Base-by-base conservation (phyloP, 2,329 filamentous ascomycete genomes). In the Sclerotinia minor region DNA sequence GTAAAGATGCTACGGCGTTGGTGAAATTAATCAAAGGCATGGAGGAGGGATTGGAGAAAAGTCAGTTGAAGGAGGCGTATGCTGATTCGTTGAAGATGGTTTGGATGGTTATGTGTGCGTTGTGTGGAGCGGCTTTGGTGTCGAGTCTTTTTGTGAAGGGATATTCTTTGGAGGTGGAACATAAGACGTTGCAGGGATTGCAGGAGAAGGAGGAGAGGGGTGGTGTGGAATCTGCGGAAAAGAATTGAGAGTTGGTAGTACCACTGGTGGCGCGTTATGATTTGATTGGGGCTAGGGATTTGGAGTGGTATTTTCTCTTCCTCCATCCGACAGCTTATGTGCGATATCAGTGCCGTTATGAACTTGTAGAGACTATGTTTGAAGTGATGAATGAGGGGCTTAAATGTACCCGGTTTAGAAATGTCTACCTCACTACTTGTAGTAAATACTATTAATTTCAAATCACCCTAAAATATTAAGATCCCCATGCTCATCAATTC, bases 91-190 rank as follows among this genome's bases (percentile, higher is more conserved):
- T 88, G 70, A 80, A 80, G 68, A 82, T 82, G 50, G 82, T 88
- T 24, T 88, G 84, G 83, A 81, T 83, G 35, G 81, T 86, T 32
- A 82, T 86, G 78, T 81, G 81, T 67, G 85, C 78, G 0, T 77
- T 88, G n/a, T 79, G 80, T 15, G 83, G 77, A 0, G 75, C 84
- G 1, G 83, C 79, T 0, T 72, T 85, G 32, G 38, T 85, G 26
- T 72, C 79, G n/a, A 85, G 81, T 72, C 67, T 83, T 2, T 81
- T 82, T 59, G 83, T 82, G 3, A 81, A 85, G 73, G 80, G 77
- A 4, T 81, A 83, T 72, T 78, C 79, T 68, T 75, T 87, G 69
- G 79, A 84, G 69, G 77, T 79, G 60, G 81, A 77, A 59, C 75
- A 83, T 71, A 80, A 80, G 69, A 83, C 81, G 1, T 77, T 82